Percentiles rank a stretch among this genome's conserved stretches.
Evolutionary conservation across 2,329 filamentous ascomycete genomes (phyloP).

Genomic region (Pseudopyrenochaeta lycopersici): DNA sequence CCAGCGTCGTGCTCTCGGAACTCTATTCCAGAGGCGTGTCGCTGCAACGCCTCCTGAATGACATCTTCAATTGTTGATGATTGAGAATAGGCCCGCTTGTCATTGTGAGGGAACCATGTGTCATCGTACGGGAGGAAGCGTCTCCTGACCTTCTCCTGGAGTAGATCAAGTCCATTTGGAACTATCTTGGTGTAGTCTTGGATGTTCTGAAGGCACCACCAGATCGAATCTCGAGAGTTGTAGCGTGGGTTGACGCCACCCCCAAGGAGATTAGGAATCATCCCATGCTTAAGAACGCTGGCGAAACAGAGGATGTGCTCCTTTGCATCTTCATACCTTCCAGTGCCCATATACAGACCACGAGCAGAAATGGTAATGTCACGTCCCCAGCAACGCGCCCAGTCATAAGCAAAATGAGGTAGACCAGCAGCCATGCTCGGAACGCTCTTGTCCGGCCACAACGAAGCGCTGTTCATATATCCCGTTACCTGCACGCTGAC

Average conservation of each 20-base stretch:
- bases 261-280: constrained; percentile 94
- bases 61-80: constrained; percentile 86
- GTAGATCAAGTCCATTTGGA: constrained; percentile 76
- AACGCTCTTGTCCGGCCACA: constrained; percentile 86
- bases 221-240: constrained; percentile 94
- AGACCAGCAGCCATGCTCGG: constrained; percentile 90
- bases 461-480: constrained; percentile 85
- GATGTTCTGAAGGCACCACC: constrained; percentile 97
- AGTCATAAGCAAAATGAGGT: constrained; percentile 91
- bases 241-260: constrained; percentile 88
- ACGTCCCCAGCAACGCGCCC: constrained; percentile 96
- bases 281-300: constrained; percentile 95
- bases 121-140: constrained; percentile 96
- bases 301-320: constrained; percentile 96
- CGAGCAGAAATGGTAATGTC: constrained; percentile 97
- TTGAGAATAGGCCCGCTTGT: constrained; percentile 84
- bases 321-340: constrained; percentile 85
- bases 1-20: constrained; percentile 97
- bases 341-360: constrained; percentile 89
- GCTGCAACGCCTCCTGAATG: constrained; percentile 91
- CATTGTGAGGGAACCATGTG: constrained; percentile 86
- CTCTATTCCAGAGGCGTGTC: constrained; percentile 88
- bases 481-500: constrained; percentile 93
- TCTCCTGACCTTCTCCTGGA: constrained; percentile 80
- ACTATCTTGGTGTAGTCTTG: constrained; percentile 89